Evolutionary conservation across 768 basidiomycete genomes (phyloP), one percentile per base, ranked within the genome.

Genomic region (Amanita subjunquillea): DNA sequence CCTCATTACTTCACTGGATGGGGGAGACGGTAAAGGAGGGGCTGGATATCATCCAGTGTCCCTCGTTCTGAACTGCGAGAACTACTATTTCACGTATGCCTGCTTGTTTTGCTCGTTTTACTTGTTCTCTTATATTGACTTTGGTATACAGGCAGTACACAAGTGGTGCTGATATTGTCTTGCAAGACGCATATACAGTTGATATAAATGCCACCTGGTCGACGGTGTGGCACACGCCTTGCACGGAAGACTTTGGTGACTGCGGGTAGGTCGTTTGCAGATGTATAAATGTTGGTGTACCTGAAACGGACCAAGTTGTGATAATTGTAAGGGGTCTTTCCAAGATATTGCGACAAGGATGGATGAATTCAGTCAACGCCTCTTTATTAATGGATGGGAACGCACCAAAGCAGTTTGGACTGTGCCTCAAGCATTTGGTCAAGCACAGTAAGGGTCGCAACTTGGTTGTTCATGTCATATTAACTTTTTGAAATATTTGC

Each of bases 401-500:
- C 69, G 78, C 9, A 78, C 74, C 4, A 82, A 85, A 61, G 76
- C 83, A 1, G 73, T 88, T 0, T 90, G 87, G 89, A 80, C 82
- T 2, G 87, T 90, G 1, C 85, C 87, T 0, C 88, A 91, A 64
- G 87, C 76, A 0, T 91, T 91, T 60, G 85, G 85, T 25, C 75
- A 74, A 52, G 66, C 67, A 37, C 77, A 77, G 66, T 86, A 67
- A 56, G 70, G 66, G 36, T 54, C 25, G 8, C 8, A 17, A 13
- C 13, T 34, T 37, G 12, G 29, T 36, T 46, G 20, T 22, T 30
- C 10, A 9, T 42, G 8, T 17, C 12, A 36, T 23, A 12, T 30
- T 15, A 6, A 39, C 42, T 10, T 25, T 29, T 41, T 20, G 27
- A 45, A 36, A 32, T 8, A 0, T 4, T 25, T 52, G 6, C 27